Conservation (phyloP, 192 early-diverging fungal species). For the Backusella sp. region DNA sequence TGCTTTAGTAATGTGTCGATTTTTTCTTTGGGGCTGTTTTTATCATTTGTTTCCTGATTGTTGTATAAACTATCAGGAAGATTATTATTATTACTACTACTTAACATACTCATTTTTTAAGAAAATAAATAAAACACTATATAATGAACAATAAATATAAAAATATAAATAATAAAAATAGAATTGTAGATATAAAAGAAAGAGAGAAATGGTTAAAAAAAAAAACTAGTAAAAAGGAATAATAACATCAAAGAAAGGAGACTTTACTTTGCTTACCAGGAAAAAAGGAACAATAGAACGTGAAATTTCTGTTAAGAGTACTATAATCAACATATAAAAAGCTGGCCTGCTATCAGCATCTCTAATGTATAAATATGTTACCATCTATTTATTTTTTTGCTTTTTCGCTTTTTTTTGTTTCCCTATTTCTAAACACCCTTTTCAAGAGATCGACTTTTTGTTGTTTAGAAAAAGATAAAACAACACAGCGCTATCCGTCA, state of each 20-base stretch:
- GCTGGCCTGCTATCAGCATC: not conserved
- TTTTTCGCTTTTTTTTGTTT: not conserved
- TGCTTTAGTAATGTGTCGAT: not conserved
- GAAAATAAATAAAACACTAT: constrained; percentile 1
- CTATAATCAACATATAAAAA: not conserved
- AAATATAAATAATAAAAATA: not conserved
- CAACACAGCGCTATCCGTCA: not conserved
- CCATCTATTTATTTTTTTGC: not conserved
- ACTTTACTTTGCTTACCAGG: not conserved
- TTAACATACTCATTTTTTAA: not conserved
- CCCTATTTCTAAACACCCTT: not conserved
- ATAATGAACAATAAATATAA: not conserved
- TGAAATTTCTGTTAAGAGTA: not conserved
- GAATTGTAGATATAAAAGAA: not conserved
- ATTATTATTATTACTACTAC: not conserved
- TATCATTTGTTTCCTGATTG: not conserved
- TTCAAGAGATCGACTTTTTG: not conserved
- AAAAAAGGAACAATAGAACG: not conserved
- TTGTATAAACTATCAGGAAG: constrained; percentile 1
- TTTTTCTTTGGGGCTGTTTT: not conserved
- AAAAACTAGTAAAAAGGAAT: constrained; percentile 3
- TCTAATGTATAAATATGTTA: not conserved
- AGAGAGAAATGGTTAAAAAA: not conserved
- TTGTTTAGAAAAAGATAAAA: not conserved
- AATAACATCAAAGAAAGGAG: not conserved